A percentile compares a stretch with the other conserved stretches of the same genome.
Evolutionary conservation across 148 eudicot genomes (phyloP).

Genomic region (Chenopodium formosanum): DNA sequence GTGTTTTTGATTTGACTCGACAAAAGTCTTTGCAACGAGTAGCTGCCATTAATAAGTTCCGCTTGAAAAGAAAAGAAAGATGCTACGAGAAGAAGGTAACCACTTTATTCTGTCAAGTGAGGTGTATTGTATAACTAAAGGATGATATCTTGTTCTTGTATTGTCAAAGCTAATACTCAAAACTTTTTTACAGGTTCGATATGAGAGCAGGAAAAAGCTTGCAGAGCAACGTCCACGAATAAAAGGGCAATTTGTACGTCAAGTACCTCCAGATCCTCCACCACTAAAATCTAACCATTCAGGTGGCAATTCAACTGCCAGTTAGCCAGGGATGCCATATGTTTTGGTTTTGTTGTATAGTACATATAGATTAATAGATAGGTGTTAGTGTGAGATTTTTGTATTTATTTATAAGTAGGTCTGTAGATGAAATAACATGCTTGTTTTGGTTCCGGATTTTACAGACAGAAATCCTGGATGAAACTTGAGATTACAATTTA

Average conservation of each 20-base stretch:
- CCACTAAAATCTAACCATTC: slow-evolving; percentile 33
- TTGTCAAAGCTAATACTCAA: slow-evolving; percentile 8
- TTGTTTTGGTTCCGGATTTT: slow-evolving; percentile 10
- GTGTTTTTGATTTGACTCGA: slow-evolving; percentile 28
- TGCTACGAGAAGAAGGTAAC: slow-evolving; percentile 94
- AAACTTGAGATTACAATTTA: not conserved
- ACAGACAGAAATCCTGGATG: too few relatives aligned
- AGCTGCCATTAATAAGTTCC: slow-evolving; percentile 81
- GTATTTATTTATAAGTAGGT: slow-evolving; percentile 1
- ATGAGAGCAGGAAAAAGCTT: slow-evolving; percentile 87
- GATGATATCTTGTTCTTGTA: too few relatives aligned
- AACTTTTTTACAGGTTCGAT: slow-evolving; percentile 60
- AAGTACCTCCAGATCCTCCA: slow-evolving; percentile 48
- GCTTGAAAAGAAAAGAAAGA: slow-evolving; percentile 88
- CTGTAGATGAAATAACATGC: not conserved
- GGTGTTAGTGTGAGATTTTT: not conserved
- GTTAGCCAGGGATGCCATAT: slow-evolving; percentile 12
- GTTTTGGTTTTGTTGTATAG: slow-evolving; percentile 15
- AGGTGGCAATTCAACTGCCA: slow-evolving; percentile 28
- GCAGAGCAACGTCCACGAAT: slow-evolving; percentile 96
- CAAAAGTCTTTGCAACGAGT: slow-evolving; percentile 58
- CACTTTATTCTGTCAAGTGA: not conserved
- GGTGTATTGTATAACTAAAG: too few relatives aligned
- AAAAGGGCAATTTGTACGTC: slow-evolving; percentile 97
- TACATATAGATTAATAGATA: not conserved